Percentiles rank a stretch among this genome's conserved stretches.
These are phyloP conservation scores for Beauveria caledonica DNA, from an alignment of 2,329 filamentous ascomycete species.

Conservation along the genomic window DNA sequence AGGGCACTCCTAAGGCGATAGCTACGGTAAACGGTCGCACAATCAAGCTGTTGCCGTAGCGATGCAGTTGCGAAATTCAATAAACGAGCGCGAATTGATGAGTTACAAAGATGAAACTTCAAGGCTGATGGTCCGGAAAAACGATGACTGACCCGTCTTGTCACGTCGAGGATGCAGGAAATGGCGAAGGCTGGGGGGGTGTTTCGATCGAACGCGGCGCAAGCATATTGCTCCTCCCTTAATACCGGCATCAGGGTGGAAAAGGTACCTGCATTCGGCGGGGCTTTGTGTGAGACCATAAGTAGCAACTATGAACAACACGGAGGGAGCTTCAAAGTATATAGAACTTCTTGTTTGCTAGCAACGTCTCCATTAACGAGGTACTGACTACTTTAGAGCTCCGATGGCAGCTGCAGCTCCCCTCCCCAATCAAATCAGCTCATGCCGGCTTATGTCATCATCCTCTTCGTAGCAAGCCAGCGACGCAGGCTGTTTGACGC, in stretches of 20 bases:
- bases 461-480: constrained; percentile 13
- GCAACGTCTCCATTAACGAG: accelerated
- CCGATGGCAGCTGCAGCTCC: not conserved
- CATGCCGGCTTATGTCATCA: constrained; percentile 8
- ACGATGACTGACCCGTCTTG: not conserved
- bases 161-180: constrained; percentile 2
- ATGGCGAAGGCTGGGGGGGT: constrained; percentile 12
- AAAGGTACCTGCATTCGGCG: constrained; percentile 3
- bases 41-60: not conserved
- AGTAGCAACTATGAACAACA: not conserved
- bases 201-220: constrained; percentile 10
- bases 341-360: not conserved
- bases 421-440: constrained; percentile 22
- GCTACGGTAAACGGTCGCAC: constrained; percentile 1
- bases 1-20: not conserved
- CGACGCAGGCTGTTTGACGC: constrained; percentile 22
- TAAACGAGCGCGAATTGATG: not conserved
- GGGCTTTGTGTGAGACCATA: not conserved
- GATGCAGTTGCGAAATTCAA: not conserved
- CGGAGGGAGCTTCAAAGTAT: not conserved
- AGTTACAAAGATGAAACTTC: too few relatives aligned
- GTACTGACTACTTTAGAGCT: not conserved
- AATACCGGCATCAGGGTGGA: not conserved
- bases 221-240: constrained; percentile 4
- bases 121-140: not conserved